These are phyloP conservation scores for Lentinula boryana DNA, from an alignment of 768 basidiomycete genomes.

Conservation along the genomic window DNA sequence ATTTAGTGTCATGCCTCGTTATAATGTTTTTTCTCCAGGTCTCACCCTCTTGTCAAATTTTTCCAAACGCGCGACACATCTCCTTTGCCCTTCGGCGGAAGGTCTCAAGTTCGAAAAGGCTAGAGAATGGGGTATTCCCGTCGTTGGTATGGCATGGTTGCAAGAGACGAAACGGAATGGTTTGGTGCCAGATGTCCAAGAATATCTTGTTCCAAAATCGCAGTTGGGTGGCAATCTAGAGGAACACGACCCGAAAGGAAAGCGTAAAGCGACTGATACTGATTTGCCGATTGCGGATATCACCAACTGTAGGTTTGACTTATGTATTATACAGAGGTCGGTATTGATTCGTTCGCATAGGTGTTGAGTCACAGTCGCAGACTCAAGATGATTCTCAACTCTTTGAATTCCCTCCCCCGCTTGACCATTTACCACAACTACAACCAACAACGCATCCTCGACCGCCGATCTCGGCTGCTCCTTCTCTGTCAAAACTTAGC, in stretches of 20 bases:
- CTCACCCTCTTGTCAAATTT: constrained; percentile 51
- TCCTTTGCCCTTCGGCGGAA: constrained; percentile 65
- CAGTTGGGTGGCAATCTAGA: neutral
- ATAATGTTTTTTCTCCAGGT: constrained; percentile 29
- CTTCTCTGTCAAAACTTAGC: neutral
- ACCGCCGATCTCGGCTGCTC: neutral
- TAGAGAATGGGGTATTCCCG: constrained; percentile 68
- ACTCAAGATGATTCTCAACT: neutral
- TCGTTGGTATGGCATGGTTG: constrained; percentile 72
- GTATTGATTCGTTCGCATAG: neutral
- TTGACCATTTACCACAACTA: no score
- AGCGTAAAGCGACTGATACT: constrained; percentile 15
- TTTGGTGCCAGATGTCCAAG: constrained; percentile 25
- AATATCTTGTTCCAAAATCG: constrained; percentile 24
- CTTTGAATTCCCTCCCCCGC: neutral
- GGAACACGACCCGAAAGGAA: constrained; percentile 18
- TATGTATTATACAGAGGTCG: neutral
- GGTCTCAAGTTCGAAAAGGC: constrained; percentile 81
- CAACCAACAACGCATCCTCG: neutral
- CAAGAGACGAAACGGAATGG: constrained; percentile 51
- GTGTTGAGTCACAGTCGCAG: constrained; percentile 4
- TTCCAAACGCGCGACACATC: constrained; percentile 67
- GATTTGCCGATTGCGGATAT: constrained; percentile 33
- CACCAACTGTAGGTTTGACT: constrained; percentile 33
- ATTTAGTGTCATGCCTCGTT: neutral